phyloP scores from a whole-genome alignment of 352 stramenopile genomes.

The Elongisporangium undulatum region DNA sequence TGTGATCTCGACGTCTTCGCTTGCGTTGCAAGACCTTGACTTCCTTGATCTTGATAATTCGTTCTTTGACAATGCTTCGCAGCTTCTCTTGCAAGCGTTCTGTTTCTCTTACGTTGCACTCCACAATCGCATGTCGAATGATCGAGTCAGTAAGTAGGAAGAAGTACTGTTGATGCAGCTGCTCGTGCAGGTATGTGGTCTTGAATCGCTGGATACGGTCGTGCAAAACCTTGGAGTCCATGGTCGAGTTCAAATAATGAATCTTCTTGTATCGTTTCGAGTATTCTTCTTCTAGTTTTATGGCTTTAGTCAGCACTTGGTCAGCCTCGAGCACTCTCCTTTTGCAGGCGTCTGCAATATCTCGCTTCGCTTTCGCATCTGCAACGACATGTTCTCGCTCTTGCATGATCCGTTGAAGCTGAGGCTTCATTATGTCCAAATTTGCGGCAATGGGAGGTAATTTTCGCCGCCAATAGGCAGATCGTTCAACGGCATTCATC shows the following conservation, averaged over 20 bases:
- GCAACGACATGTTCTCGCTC: slow-evolving; percentile 54
- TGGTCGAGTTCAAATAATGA: slow-evolving; percentile 46
- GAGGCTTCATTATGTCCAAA: slow-evolving; percentile 26
- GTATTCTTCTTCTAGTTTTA: slow-evolving; percentile 34
- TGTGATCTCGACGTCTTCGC: slow-evolving; percentile 28
- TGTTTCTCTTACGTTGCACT: slow-evolving; percentile 41
- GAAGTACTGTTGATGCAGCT: slow-evolving; percentile 56
- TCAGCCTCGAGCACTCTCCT: slow-evolving; percentile 29
- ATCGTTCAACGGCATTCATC: slow-evolving; percentile 45
- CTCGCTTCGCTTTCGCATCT: slow-evolving; percentile 40
- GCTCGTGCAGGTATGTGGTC: slow-evolving; percentile 51
- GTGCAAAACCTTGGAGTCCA: slow-evolving; percentile 70
- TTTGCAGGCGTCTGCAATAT: slow-evolving; percentile 39
- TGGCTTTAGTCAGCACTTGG: slow-evolving; percentile 18
- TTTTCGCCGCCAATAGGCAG: slow-evolving; percentile 28
- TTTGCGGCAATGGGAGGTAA: slow-evolving; percentile 18
- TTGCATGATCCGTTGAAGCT: slow-evolving; percentile 35
- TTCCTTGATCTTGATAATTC: slow-evolving; percentile 41
- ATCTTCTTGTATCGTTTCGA: slow-evolving; percentile 31
- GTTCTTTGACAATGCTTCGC: slow-evolving; percentile 29
- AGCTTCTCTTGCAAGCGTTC: slow-evolving; percentile 27
- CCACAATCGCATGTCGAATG: slow-evolving; percentile 36
- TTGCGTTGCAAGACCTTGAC: slow-evolving; percentile 48
- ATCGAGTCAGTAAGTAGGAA: slow-evolving; percentile 52
- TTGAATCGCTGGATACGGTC: slow-evolving; percentile 57